Evolutionary conservation across 257 asterid genomes (phyloP).

Genomic region (Solanum peruvianum): DNA sequence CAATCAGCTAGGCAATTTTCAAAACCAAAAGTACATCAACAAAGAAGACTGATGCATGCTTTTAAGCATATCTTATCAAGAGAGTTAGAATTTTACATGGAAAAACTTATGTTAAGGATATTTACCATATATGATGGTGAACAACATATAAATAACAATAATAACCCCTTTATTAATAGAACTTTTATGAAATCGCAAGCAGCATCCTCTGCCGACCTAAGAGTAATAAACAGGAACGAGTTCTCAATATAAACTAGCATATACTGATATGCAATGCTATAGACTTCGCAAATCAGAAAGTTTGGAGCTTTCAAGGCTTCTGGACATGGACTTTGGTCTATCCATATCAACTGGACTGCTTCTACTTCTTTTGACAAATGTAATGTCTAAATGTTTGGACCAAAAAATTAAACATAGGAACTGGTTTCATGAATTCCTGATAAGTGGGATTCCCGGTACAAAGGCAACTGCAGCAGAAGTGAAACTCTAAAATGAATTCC

Average conservation of each 20-base stretch:
- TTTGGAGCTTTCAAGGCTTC: not conserved
- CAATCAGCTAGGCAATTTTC: not conserved
- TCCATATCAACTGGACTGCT: not conserved
- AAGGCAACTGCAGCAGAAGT: not conserved
- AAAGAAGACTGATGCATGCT: not conserved
- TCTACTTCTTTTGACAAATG: not conserved
- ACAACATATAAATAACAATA: not conserved
- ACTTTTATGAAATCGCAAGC: not conserved
- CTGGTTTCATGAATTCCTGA: not conserved
- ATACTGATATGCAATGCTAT: not conserved
- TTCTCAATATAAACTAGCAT: not conserved
- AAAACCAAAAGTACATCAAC: not conserved
- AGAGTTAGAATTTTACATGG: not conserved
- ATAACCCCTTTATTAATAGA: not conserved
- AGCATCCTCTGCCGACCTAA: not conserved
- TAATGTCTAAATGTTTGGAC: not conserved
- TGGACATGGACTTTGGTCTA: not conserved
- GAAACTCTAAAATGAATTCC: not conserved
- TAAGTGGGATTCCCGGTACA: not conserved
- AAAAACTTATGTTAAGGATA: not conserved
- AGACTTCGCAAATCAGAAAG: not conserved
- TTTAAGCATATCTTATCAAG: not conserved
- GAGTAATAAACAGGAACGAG: not conserved
- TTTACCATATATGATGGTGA: not conserved
- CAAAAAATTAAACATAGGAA: not conserved